Evolutionary conservation across 1,284 basidiomycete genomes (phyloP).

Genomic region (Boletus smithii): DNA sequence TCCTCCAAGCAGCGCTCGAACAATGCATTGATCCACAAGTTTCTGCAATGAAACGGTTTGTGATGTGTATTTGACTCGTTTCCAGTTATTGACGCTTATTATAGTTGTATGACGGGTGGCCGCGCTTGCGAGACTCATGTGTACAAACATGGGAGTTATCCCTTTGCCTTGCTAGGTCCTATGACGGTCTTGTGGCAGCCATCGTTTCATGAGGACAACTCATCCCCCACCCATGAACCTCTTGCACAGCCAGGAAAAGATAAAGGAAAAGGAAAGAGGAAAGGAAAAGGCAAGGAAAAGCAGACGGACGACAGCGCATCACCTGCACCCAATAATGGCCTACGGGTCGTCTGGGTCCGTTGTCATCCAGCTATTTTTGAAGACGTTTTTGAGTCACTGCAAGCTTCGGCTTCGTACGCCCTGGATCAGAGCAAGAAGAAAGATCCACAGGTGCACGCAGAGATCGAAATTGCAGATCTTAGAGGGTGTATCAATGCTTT

Average conservation of each 20-base stretch:
- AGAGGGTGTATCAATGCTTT: constrained; percentile 72
- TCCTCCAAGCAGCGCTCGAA: constrained; percentile 54
- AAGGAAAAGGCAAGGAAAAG: constrained; percentile 20
- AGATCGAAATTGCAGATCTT: constrained; percentile 67
- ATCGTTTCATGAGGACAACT: constrained; percentile 7
- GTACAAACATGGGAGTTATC: constrained; percentile 64
- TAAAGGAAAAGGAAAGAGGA: constrained; percentile 18
- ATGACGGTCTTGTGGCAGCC: constrained; percentile 72
- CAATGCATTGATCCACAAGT: constrained; percentile 62
- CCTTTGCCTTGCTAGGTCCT: constrained; percentile 68
- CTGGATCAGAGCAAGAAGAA: constrained; percentile 43
- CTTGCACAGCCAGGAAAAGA: constrained; percentile 4
- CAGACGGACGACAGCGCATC: constrained; percentile 15
- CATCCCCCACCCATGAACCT: background rate
- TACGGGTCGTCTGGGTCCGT: constrained; percentile 67
- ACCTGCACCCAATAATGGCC: constrained; percentile 1
- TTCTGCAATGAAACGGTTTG: constrained; percentile 55
- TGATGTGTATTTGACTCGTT: background rate
- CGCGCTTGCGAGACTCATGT: constrained; percentile 59
- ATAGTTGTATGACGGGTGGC: constrained; percentile 55
- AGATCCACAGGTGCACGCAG: constrained; percentile 32
- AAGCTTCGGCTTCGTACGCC: constrained; percentile 46
- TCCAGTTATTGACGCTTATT: background rate
- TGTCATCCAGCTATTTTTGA: constrained; percentile 73
- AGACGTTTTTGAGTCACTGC: constrained; percentile 52